These are phyloP conservation scores for Ilyonectria mors-panacis DNA, from an alignment of 2,329 filamentous ascomycete genomes.

Conservation along the genomic window DNA sequence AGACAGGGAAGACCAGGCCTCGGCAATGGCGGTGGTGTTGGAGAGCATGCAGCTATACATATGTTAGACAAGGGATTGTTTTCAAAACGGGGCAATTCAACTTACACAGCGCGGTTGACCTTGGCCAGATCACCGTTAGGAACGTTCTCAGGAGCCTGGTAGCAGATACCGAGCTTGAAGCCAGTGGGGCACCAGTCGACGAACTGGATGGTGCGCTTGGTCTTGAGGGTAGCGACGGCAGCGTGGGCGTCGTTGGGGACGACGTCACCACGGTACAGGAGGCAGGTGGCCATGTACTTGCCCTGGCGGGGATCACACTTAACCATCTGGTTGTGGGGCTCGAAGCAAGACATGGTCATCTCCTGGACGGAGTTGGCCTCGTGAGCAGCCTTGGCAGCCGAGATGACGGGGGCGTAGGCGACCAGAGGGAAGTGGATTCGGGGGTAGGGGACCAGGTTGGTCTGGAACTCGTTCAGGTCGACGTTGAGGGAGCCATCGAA, in stretches of 20 bases:
- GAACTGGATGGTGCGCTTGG: constrained; percentile 99
- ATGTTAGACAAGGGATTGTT: constrained; percentile 14
- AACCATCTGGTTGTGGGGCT: constrained; percentile 99
- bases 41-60: constrained; percentile 89
- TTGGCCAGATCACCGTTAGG: constrained; percentile 98
- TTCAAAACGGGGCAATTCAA: constrained; percentile 48
- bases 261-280: constrained; percentile 98
- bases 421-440: constrained; percentile 99
- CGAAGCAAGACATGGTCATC: constrained; percentile 99
- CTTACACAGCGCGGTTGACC: constrained; percentile 97
- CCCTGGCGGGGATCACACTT: constrained; percentile 98
- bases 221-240: constrained; percentile 97
- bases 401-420: constrained; percentile 94
- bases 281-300: constrained; percentile 99
- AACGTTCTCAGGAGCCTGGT: constrained; percentile 95
- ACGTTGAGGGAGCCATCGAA: constrained; percentile 99
- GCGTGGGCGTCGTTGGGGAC: constrained; percentile 95
- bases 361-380: constrained; percentile 98
- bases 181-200: constrained; percentile 99
- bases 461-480: constrained; percentile 99
- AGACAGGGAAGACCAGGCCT: constrained; percentile 96
- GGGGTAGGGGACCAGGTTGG: constrained; percentile 98
- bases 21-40: constrained; percentile 98
- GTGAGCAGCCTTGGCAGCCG: constrained; percentile 94
- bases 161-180: constrained; percentile 99